phyloP scores from a whole-genome alignment of 352 stramenopile genomes.

The Peronospora destructor region DNA sequence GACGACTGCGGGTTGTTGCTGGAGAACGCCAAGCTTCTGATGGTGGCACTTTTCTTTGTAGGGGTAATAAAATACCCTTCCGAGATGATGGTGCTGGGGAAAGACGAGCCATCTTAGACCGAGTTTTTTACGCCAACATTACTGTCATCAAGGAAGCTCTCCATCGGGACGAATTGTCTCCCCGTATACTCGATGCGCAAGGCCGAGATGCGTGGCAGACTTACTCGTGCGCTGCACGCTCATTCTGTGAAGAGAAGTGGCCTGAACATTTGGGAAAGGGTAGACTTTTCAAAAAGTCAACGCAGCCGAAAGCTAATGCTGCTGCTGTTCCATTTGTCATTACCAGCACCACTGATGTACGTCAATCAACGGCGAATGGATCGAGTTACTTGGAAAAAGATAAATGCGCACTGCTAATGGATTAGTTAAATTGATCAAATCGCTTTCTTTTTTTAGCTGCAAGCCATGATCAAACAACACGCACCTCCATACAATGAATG shows the following conservation, averaged over 20 bases:
- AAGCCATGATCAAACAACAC: too few species aligned
- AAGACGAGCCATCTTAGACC: slow-evolving; percentile 15
- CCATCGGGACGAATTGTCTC: slow-evolving; percentile 25
- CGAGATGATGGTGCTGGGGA: slow-evolving; percentile 21
- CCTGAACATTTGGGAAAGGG: slow-evolving; percentile 51
- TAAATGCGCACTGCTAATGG: too few species aligned
- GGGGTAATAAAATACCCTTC: slow-evolving; percentile 16
- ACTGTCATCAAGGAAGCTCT: slow-evolving; percentile 29
- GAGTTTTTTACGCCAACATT: slow-evolving; percentile 25
- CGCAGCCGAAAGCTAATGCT: slow-evolving; percentile 18
- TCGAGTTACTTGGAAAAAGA: too few species aligned
- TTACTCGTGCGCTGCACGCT: slow-evolving; percentile 31
- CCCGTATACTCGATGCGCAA: slow-evolving; percentile 28
- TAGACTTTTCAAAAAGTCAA: slow-evolving; percentile 25
- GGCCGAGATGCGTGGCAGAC: slow-evolving; percentile 32
- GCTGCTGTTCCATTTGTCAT: not conserved
- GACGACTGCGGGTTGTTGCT: slow-evolving; percentile 26
- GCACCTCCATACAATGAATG: too few species aligned
- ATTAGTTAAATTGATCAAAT: too few species aligned
- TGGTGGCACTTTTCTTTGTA: slow-evolving; percentile 39
- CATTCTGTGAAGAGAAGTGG: slow-evolving; percentile 62
- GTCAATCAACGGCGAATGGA: too few species aligned
- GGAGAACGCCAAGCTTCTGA: slow-evolving; percentile 34
- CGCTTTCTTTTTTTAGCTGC: too few species aligned
- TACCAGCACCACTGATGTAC: too few species aligned